Evolutionary conservation across 495 filamentous ascomycete species (phyloP), one percentile per base, ranked within the genome.

Genomic region (Neurospora sp.): DNA sequence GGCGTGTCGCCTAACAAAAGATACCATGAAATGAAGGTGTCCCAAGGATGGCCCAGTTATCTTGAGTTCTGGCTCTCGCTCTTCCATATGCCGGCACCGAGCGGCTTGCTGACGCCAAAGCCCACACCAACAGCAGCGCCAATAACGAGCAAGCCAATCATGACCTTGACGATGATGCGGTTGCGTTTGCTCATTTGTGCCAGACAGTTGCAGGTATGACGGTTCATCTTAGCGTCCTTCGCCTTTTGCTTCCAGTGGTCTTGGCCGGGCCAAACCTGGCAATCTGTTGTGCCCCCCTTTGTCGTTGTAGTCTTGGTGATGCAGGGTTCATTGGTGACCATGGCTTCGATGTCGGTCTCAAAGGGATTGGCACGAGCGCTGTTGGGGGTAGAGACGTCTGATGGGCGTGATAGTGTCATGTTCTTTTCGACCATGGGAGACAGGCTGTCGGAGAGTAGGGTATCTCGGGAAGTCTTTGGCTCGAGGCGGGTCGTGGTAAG

Each of bases 231-330:
- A 71, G 84, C 83, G 8, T 80, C 83, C 74, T 81, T 80, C 59
- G 84, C 84, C 79, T 87, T 85, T 53, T 79, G 78, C 70, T 78
- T 78, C 85, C 85, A 87, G 76, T 87, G 83, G 16, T 83, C 83
- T 65, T 85, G 82, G n/a, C 83, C 82, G 39, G 85, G 85, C 85
- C 85, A 87, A n/a, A 84, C 81, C 5, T 79, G 79, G 75, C 82
- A 84, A 53, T 87, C 83, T 42, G 76, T 77, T 40, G 76, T 77
- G 45, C 76, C 80, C 7, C 78, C 77, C 68, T 72, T 79, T 37
- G 78, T 78, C 4, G 78, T 75, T 18, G 78, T 79, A 6, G 82
- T 78, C 39, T 79, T 81, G 38, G 80, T 77, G 75, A 75, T 76
- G 48, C 69, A 73, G 4, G 72, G 72, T 18, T 81, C 75, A 65